Base-by-base conservation (phyloP, 73 alveolate genomes). In the Stentor coeruleus region DNA sequence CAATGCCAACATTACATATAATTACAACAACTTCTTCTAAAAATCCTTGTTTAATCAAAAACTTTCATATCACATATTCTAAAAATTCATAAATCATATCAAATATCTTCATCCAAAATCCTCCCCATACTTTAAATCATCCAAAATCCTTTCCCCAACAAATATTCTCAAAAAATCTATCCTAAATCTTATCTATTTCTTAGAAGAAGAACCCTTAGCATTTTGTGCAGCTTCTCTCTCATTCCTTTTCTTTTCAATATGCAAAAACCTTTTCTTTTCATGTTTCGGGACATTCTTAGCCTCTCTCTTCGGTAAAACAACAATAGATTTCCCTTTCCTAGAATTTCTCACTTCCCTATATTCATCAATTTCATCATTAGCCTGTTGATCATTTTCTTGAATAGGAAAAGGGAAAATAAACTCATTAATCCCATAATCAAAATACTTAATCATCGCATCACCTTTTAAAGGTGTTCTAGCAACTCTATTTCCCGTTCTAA, bases 401-500 rank as follows among this genome's bases (percentile, higher is more conserved):
- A 66, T 37, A 0, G n/a, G 49, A 0, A 66, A 20, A 66, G 79
- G 79, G 39, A 66, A 66, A 26, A 66, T 33, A 20, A 20, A 20
- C n/a, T 66, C n/a, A 0, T 66, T 40, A 66, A 66, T 20, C 1
- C 49, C 36, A 40, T 31, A 20, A 28, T 33, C 37, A 66, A 66
- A 66, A 33, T 66, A 66, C 26, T 66, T 31, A 20, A 66, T 20
- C 41, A 20, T 66, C 49, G 49, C 37, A 28, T 66, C 40, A 20
- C 39, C 42, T 66, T 20, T 20, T 11, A 26, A 31, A 0, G 37
- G 0, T 20, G 1, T 2, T 66, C 39, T 66, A 20, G 37, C 40
- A 0, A 0, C n/a, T 66, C 79, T 66, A 0, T 20, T 0, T 15
- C 92, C 92, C 28, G 88, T 38, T 58, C 88, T 72, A 38, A 30